Percentiles rank a stretch among this genome's conserved stretches.
Conservation (phyloP, 2,329 filamentous ascomycete genomes). For the Penicillium vulpinum region DNA sequence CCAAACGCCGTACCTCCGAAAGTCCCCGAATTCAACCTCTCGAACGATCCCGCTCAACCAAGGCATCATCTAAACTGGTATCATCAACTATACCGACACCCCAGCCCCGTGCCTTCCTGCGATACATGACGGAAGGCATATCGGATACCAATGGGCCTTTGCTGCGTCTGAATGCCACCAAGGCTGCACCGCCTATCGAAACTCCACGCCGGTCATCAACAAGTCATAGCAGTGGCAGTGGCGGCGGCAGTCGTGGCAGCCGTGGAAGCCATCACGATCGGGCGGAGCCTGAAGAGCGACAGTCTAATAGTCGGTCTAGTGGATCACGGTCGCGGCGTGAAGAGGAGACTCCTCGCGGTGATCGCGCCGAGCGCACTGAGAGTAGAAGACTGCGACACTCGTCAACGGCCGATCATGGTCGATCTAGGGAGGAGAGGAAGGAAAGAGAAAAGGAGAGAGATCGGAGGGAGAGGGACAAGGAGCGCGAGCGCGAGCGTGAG, state of each 20-base stretch:
- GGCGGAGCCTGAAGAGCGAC: conserved; percentile 25
- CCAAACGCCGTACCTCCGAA: conserved; percentile 14
- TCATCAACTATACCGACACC: conserved; percentile 20
- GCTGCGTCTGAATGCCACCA: conserved; percentile 39
- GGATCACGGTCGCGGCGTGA: conserved; percentile 33
- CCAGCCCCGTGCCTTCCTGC: conserved; percentile 33
- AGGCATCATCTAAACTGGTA: conserved; percentile 28
- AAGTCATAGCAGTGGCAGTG: conserved; percentile 31
- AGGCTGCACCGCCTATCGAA: conserved; percentile 34
- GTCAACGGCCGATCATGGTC: conserved; percentile 19
- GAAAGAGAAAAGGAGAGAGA: conserved; percentile 18
- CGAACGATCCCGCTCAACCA: conserved; percentile 23
- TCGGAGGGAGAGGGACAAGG: background rate
- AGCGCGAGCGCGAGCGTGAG: conserved; percentile 10
- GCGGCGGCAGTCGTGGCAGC: too few relatives aligned
- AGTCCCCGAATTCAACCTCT: conserved; percentile 23
- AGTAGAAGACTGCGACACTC: conserved; percentile 24
- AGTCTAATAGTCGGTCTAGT: conserved; percentile 24
- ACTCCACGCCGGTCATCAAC: conserved; percentile 33
- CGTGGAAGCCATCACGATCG: conserved; percentile 25
- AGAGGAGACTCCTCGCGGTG: conserved; percentile 13
- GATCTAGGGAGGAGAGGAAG: conserved; percentile 22
- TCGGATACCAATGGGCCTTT: conserved; percentile 43
- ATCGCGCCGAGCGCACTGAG: conserved; percentile 2
- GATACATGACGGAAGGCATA: conserved; percentile 43